Percentiles rank a stretch among this genome's conserved stretches.
Evolutionary conservation across 371 early-diverging fungal genomes (phyloP).

Genomic region (Actinomortierella ambigua): DNA sequence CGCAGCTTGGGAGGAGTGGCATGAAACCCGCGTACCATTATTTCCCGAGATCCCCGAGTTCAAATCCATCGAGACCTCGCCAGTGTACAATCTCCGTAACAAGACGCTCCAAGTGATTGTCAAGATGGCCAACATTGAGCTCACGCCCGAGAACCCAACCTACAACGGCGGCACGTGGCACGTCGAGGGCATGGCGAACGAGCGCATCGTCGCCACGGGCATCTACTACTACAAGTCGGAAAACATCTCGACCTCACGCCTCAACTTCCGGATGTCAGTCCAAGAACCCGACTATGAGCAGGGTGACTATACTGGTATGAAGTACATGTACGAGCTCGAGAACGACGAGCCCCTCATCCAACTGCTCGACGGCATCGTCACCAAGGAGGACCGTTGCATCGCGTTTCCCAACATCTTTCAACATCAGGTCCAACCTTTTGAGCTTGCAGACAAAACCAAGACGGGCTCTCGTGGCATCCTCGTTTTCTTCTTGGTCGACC

Average conservation of each 20-base stretch:
- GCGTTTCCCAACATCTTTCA: constrained; percentile 71
- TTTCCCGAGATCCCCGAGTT: constrained; percentile 7
- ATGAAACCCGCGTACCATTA: constrained; percentile 9
- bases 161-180: constrained; percentile 65
- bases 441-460: constrained; percentile 50
- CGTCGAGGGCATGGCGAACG: constrained; percentile 62
- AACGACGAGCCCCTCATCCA: not conserved
- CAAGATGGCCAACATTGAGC: constrained; percentile 62
- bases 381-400: constrained; percentile 52
- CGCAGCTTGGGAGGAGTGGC: constrained; percentile 8
- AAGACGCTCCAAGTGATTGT: constrained; percentile 65
- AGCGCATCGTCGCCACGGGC: constrained; percentile 59
- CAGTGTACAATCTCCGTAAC: constrained; percentile 38
- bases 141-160: constrained; percentile 61
- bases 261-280: constrained; percentile 10
- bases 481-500: constrained; percentile 52
- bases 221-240: constrained; percentile 59
- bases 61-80: not conserved
- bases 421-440: constrained; percentile 53
- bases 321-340: not conserved
- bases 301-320: constrained; percentile 18
- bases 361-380: constrained; percentile 21
- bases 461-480: constrained; percentile 61
- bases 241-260: constrained; percentile 49
- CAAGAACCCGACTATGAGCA: constrained; percentile 36